Percentiles rank a stretch among this genome's conserved stretches.
Conservation (phyloP, 768 basidiomycete genomes). For the Chlorophyllum brunneum region DNA sequence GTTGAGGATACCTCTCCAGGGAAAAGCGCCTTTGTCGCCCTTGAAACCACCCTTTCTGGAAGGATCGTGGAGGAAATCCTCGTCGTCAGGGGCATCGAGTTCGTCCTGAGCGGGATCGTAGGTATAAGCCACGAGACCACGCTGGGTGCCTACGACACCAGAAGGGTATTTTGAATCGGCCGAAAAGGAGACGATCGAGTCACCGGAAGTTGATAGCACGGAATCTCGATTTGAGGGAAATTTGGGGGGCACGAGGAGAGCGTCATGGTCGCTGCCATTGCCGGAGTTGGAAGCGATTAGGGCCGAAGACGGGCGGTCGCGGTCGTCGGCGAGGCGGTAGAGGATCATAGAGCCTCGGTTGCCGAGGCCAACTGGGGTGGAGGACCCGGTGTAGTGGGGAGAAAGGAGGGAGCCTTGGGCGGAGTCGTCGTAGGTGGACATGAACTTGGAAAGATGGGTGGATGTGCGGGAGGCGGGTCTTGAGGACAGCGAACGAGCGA, state of each 20-base stretch:
- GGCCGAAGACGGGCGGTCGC: slow-evolving; percentile 5
- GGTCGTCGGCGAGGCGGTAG: slow-evolving; percentile 52
- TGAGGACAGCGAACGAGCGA: slow-evolving; percentile 14
- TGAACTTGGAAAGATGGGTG: slow-evolving; percentile 7
- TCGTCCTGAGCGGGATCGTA: slow-evolving; percentile 64
- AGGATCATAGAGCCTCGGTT: slow-evolving; percentile 58
- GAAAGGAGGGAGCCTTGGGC: not conserved
- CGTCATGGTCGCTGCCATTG: slow-evolving; percentile 17
- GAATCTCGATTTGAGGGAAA: slow-evolving; percentile 25
- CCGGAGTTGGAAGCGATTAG: not conserved
- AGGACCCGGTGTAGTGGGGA: slow-evolving; percentile 14
- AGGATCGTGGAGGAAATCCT: slow-evolving; percentile 73
- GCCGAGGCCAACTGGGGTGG: slow-evolving; percentile 23
- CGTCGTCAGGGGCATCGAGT: slow-evolving; percentile 58
- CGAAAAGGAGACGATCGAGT: slow-evolving; percentile 47
- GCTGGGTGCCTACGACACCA: slow-evolving; percentile 20
- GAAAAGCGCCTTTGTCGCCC: slow-evolving; percentile 28
- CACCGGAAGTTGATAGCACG: slow-evolving; percentile 30
- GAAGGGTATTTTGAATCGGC: slow-evolving; percentile 67
- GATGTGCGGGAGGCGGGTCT: slow-evolving; percentile 3
- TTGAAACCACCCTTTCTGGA: slow-evolving; percentile 27
- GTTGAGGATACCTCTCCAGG: slow-evolving; percentile 56
- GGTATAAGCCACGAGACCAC: slow-evolving; percentile 60
- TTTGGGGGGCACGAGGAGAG: slow-evolving; percentile 32
- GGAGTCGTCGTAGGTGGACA: slow-evolving; percentile 1